Evolutionary conservation across 495 filamentous ascomycete genomes (phyloP).

Genomic region (Neurospora tetraspora): DNA sequence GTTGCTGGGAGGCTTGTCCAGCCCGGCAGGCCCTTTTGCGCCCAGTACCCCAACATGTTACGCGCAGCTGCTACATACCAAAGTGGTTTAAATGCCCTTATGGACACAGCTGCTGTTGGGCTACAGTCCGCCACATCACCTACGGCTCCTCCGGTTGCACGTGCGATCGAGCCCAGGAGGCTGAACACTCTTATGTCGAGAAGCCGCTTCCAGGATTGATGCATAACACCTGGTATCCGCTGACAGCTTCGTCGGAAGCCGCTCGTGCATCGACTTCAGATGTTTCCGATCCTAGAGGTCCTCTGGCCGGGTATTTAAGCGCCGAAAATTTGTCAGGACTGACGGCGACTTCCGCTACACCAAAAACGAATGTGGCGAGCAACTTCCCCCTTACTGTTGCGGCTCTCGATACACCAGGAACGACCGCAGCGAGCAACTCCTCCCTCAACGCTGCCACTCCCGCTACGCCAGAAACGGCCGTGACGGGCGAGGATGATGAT

Average conservation of each 20-base stretch:
- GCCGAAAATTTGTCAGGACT: background rate
- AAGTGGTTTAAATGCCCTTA: background rate
- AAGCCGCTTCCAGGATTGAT: background rate
- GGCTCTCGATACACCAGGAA: too few relatives aligned
- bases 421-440: too few relatives aligned
- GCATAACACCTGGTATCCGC: background rate
- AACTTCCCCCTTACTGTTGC: background rate
- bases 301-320: background rate
- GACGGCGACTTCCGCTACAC: background rate
- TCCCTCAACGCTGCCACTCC: background rate
- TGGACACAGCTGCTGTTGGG: background rate
- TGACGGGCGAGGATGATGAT: background rate
- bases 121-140: background rate
- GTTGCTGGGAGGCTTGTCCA: background rate
- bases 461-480: background rate
- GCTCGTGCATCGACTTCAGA: background rate
- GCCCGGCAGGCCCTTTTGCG: background rate
- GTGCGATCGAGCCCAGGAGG: background rate
- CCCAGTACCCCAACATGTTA: background rate
- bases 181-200: background rate
- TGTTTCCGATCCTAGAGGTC: background rate
- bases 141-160: background rate
- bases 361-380: background rate
- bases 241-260: background rate
- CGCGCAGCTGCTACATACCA: background rate